Evolutionary conservation across 345 rosid species (phyloP), one percentile per base, ranked within the genome.

Genomic region (Excoecaria cochinchinensis): DNA sequence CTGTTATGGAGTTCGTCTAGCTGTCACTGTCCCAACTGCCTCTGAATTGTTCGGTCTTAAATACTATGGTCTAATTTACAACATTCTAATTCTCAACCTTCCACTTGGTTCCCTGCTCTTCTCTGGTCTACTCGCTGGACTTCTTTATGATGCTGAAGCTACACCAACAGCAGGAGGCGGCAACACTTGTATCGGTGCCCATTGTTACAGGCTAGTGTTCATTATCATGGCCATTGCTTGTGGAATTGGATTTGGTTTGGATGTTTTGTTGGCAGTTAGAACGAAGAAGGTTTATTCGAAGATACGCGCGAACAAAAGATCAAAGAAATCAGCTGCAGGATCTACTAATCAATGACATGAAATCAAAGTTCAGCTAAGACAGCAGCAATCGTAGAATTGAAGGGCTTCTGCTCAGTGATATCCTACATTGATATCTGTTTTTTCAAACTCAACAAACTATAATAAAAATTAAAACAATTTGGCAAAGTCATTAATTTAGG

Each of bases 1-100:
- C 44, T 95, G 99, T 76, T 95, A 92, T 8, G 99, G 99, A 46
- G 89, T 92, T 24, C 99, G 99, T 38, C 85, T 91, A 46, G 97
- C 99, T 12, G 79, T 95, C 69, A 89, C 98, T 0, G 98, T 95
- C 59, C 97, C 98, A 0, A 82, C 91, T 3, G 97, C 99, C 38
- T 95, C 99, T 0, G 99, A 95, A 81, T 94, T 95, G 50, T 95
- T 95, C 50, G 99, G 99, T 59, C 95, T 95, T 46, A 95, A 91
- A 77, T 86, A 88, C 77, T 95, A 91, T 1, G 98, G 99, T 46
- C 89, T 95, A 21, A 78, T 93, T 69, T 93, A 95, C 87, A 95
- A 95, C 84, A 79, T 93, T 51, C 75, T 95, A 64, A 86, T 92
- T 73, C 99, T 95, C 83, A 95, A 92, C 82, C 91, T 95, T 17